A percentile compares a stretch with the other conserved stretches of the same genome.
Conservation (phyloP, 1,284 basidiomycete species). For the Rhodotorula sp. region DNA sequence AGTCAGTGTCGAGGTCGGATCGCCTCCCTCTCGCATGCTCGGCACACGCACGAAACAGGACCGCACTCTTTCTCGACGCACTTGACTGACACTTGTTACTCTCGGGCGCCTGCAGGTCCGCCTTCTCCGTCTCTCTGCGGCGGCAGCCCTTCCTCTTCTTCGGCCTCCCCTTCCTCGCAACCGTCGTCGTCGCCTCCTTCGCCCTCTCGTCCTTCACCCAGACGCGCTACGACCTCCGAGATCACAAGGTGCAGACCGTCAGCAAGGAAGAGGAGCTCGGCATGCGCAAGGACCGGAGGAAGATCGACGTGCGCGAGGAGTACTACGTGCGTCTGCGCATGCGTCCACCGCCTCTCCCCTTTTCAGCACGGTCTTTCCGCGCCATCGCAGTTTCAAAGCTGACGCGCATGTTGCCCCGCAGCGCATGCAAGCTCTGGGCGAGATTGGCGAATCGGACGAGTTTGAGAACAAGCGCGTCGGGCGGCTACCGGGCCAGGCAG, state of each 20-base stretch:
- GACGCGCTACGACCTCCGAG: constrained; percentile 85
- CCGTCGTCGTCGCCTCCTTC: constrained; percentile 86
- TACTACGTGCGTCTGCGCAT: constrained; percentile 73
- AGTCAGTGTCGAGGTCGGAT: neutral
- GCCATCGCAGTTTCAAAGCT: neutral
- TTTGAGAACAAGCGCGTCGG: constrained; percentile 48
- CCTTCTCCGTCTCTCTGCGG: constrained; percentile 43
- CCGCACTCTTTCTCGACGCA: neutral
- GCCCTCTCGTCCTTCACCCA: constrained; percentile 81
- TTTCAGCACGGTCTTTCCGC: too few species aligned
- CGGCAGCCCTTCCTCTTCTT: constrained; percentile 61
- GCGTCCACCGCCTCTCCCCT: too few species aligned
- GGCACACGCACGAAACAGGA: neutral
- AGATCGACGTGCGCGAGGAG: constrained; percentile 90
- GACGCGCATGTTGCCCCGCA: constrained; percentile 1
- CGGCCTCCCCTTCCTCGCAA: constrained; percentile 79
- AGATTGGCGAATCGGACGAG: constrained; percentile 33
- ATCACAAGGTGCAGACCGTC: constrained; percentile 73
- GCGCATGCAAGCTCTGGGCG: constrained; percentile 39
- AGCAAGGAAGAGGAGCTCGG: constrained; percentile 80
- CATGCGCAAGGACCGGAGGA: constrained; percentile 74
- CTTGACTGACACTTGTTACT: neutral
- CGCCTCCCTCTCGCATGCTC: neutral
- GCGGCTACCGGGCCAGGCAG: constrained; percentile 44
- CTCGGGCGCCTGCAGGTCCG: constrained; percentile 15